These are phyloP conservation scores for Suillus subalutaceus DNA, from an alignment of 768 basidiomycete genomes.

Conservation along the genomic window DNA sequence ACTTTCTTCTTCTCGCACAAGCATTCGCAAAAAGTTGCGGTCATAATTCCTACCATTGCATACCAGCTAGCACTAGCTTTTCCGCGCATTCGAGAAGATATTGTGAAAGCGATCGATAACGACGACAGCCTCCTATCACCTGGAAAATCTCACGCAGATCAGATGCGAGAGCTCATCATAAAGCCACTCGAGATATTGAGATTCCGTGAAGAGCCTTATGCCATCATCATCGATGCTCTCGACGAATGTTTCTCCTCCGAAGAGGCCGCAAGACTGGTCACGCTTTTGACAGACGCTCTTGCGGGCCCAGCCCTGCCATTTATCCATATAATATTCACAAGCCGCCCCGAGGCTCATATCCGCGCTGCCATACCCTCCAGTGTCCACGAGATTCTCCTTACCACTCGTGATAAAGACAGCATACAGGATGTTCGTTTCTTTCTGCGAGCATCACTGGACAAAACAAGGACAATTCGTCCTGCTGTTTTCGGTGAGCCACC, in stretches of 20 bases:
- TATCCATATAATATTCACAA: neutral
- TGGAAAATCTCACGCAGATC: conserved; percentile 11
- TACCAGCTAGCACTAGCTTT: conserved; percentile 19
- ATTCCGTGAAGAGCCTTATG: conserved; percentile 6
- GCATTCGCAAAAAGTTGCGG: conserved; percentile 8
- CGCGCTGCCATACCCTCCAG: conserved; percentile 6
- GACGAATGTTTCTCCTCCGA: conserved; percentile 17
- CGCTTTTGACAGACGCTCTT: conserved; percentile 3
- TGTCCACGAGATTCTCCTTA: neutral
- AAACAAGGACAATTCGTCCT: conserved; percentile 10
- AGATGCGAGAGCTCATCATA: conserved; percentile 18
- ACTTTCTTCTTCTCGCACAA: conserved; percentile 23
- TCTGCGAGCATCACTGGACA: conserved; percentile 16
- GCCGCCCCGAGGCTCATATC: neutral
- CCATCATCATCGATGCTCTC: conserved; percentile 10
- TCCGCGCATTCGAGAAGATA: conserved; percentile 12
- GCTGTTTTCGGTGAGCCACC: conserved; percentile 6
- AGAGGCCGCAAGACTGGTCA: conserved; percentile 10
- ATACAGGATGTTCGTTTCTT: conserved; percentile 19
- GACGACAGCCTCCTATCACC: conserved; percentile 11
- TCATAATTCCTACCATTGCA: conserved; percentile 19
- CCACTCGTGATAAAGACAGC: conserved; percentile 14
- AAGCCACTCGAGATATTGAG: conserved; percentile 13
- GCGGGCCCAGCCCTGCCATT: neutral
- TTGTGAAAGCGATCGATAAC: conserved; percentile 17